Percentiles rank a stretch among this genome's conserved stretches.
Conservation (phyloP, 2,329 filamentous ascomycete genomes). For the Apiospora malaysiana region DNA sequence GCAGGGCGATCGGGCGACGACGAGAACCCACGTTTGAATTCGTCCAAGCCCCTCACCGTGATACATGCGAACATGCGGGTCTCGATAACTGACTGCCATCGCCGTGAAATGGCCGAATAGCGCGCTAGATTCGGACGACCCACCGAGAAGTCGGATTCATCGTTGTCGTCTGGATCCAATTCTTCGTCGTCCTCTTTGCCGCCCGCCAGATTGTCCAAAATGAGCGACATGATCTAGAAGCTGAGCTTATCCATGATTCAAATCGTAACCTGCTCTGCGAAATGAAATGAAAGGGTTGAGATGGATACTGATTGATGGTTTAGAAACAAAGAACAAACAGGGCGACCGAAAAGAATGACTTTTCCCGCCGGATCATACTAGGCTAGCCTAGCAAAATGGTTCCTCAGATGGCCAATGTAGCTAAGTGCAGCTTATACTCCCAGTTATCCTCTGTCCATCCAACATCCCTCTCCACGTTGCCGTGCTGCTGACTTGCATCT, state of each 20-base stretch:
- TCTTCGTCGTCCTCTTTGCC: no score
- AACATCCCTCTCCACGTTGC: neutral
- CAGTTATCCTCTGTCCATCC: neutral
- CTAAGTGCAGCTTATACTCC: neutral
- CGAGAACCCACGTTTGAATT: neutral
- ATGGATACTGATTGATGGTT: no score
- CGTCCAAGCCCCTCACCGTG: neutral
- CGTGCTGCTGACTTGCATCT: neutral
- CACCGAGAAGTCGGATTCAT: no score
- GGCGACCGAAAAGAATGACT: no score
- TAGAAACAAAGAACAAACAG: no score
- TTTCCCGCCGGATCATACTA: no score
- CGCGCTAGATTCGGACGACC: no score
- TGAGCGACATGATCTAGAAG: neutral
- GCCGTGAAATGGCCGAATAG: neutral
- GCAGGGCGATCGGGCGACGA: neutral
- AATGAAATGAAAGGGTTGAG: no score
- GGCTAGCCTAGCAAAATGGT: no score
- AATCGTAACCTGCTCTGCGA: no score
- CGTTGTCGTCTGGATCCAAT: no score
- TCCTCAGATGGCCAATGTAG: neutral
- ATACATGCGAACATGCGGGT: neutral
- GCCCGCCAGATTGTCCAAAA: neutral
- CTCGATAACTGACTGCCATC: constrained; percentile 8
- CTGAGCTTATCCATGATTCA: neutral